These are phyloP conservation scores for Aphanoascus verrucosus DNA, from an alignment of 2,329 filamentous ascomycete species.

Conservation along the genomic window DNA sequence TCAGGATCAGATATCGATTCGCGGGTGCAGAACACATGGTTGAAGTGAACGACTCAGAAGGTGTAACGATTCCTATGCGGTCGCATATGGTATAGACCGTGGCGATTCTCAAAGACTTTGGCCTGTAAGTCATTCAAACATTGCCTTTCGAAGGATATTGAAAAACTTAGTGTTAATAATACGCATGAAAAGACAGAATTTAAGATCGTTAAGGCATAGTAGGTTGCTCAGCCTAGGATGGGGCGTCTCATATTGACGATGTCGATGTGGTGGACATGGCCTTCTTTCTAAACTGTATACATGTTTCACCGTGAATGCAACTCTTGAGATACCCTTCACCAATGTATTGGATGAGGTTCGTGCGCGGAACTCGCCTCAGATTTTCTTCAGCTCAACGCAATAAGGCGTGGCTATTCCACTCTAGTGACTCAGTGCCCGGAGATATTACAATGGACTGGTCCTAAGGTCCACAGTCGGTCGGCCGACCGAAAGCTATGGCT, in stretches of 20 bases:
- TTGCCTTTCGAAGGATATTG: not conserved
- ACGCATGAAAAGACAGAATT: not conserved
- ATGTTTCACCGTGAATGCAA: not conserved
- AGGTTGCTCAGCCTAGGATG: not conserved
- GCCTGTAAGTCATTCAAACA: not conserved
- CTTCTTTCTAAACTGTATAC: not conserved
- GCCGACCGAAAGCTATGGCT: constrained; percentile 1
- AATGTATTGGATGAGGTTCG: not conserved
- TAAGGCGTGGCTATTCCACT: not conserved
- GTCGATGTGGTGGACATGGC: not conserved
- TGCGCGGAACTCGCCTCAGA: not conserved
- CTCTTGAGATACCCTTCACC: not conserved
- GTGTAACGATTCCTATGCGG: constrained; percentile 31
- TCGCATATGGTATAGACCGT: constrained; percentile 23
- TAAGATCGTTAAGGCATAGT: not conserved
- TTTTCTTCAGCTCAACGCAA: not conserved
- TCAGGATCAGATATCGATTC: constrained; percentile 36
- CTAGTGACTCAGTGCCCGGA: not conserved
- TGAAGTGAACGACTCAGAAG: constrained; percentile 30
- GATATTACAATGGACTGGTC: not conserved
- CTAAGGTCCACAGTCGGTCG: constrained; percentile 2
- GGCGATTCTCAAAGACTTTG: not conserved
- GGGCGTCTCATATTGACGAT: not conserved
- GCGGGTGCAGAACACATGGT: constrained; percentile 30
- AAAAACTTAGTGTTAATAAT: not conserved